These are phyloP conservation scores for Thalia dealbata DNA, from an alignment of 176 grass and related monocot genomes.

Conservation along the genomic window DNA sequence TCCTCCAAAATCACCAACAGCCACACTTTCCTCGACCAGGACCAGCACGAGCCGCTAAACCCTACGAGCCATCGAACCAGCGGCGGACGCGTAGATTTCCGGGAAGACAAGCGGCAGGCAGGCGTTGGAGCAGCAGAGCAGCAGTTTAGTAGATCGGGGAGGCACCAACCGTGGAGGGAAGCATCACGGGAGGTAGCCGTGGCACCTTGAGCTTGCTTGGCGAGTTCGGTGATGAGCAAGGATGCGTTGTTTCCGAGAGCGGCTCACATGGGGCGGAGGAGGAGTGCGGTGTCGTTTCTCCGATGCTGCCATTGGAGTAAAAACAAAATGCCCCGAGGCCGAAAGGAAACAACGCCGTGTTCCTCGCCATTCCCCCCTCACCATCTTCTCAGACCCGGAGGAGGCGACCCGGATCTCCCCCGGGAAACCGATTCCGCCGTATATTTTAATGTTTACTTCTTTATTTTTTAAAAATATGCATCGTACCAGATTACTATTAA, in stretches of 20 bases:
- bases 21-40: too few species aligned
- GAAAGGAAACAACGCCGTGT: background rate
- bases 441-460: too few species aligned
- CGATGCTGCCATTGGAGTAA: background rate
- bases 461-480: too few species aligned
- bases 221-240: background rate
- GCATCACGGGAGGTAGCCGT: background rate
- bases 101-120: too few species aligned
- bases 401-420: too few species aligned
- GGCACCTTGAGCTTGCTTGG: background rate
- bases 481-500: too few species aligned
- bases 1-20: background rate
- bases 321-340: background rate
- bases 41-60: background rate
- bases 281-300: background rate
- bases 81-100: too few species aligned
- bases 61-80: background rate
- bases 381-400: too few species aligned
- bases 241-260: background rate
- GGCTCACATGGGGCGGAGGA: background rate
- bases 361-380: background rate
- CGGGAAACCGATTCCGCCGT: too few species aligned
- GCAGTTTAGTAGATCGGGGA: background rate
- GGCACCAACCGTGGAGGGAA: background rate
- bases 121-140: background rate